A percentile compares a stretch with the other conserved stretches of the same genome.
phyloP scores from a whole-genome alignment of 495 filamentous ascomycete species.

The Neurospora terricola region DNA sequence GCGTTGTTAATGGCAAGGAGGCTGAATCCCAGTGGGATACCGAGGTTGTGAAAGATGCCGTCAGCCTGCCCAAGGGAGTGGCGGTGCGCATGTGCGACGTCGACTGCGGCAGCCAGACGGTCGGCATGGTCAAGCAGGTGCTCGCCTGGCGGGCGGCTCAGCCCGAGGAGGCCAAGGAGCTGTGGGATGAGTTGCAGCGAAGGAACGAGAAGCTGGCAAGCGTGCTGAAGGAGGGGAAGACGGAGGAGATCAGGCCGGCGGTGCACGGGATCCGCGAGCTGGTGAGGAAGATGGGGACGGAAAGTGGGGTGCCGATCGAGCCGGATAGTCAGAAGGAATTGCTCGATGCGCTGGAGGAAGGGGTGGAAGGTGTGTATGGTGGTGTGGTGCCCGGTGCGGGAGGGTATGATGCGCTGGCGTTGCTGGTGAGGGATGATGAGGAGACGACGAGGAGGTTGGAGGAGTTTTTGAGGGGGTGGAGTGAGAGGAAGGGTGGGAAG shows the following conservation, averaged over 20 bases:
- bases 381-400: slow-evolving; percentile 93
- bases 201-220: slow-evolving; percentile 62
- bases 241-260: slow-evolving; percentile 25
- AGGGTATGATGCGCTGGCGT: slow-evolving; percentile 81
- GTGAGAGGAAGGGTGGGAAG: slow-evolving; percentile 53
- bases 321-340: slow-evolving; percentile 75
- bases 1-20: slow-evolving; percentile 48
- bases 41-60: slow-evolving; percentile 53
- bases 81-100: slow-evolving; percentile 90
- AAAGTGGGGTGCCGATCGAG: slow-evolving; percentile 80
- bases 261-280: slow-evolving; percentile 36
- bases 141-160: slow-evolving; percentile 70
- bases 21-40: slow-evolving; percentile 55
- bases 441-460: slow-evolving; percentile 54
- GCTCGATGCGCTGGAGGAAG: slow-evolving; percentile 58
- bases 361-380: slow-evolving; percentile 70
- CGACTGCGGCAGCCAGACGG: slow-evolving; percentile 86
- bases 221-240: slow-evolving; percentile 42
- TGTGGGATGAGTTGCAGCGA: slow-evolving; percentile 66
- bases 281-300: slow-evolving; percentile 65
- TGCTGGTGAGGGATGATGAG: slow-evolving; percentile 67
- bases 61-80: slow-evolving; percentile 63
- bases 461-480: slow-evolving; percentile 55
- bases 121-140: slow-evolving; percentile 89
- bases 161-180: slow-evolving; percentile 48